phyloP scores from a whole-genome alignment of 352 stramenopile species.

The Poterioochromonas sp. region DNA sequence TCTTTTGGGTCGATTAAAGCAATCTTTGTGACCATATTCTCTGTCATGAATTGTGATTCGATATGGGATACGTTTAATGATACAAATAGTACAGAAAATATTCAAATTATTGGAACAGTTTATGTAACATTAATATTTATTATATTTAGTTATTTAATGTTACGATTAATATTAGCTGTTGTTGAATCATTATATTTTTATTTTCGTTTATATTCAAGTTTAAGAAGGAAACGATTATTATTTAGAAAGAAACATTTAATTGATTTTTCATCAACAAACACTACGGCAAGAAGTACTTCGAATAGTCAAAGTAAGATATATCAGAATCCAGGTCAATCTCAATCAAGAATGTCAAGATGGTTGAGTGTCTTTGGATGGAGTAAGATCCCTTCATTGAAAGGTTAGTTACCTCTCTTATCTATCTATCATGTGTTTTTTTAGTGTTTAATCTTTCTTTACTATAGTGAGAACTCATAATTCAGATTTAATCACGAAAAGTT shows the following conservation, averaged over 20 bases:
- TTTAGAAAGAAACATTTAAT: neutral
- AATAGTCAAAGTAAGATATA: too few species aligned
- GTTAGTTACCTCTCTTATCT: too few species aligned
- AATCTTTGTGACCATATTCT: neutral
- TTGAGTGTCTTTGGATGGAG: too few species aligned
- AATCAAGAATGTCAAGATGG: too few species aligned
- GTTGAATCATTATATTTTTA: constrained; percentile 23
- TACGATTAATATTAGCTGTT: neutral
- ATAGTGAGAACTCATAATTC: too few species aligned
- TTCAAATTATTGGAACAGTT: neutral
- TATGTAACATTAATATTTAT: constrained; percentile 10
- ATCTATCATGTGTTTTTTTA: too few species aligned
- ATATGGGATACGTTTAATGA: constrained; percentile 2
- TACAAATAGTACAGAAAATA: neutral
- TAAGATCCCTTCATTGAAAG: too few species aligned
- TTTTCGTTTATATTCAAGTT: neutral
- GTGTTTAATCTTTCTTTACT: too few species aligned
- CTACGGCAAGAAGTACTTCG: too few species aligned
- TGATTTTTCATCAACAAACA: too few species aligned
- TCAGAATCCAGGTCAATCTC: too few species aligned
- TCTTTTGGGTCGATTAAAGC: neutral
- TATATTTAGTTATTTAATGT: neutral
- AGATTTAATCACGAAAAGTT: too few species aligned
- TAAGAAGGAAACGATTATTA: neutral
- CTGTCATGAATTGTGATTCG: constrained; percentile 20